Base-by-base conservation (phyloP, 257 asterid species). In the Przewalskia tangutica region DNA sequence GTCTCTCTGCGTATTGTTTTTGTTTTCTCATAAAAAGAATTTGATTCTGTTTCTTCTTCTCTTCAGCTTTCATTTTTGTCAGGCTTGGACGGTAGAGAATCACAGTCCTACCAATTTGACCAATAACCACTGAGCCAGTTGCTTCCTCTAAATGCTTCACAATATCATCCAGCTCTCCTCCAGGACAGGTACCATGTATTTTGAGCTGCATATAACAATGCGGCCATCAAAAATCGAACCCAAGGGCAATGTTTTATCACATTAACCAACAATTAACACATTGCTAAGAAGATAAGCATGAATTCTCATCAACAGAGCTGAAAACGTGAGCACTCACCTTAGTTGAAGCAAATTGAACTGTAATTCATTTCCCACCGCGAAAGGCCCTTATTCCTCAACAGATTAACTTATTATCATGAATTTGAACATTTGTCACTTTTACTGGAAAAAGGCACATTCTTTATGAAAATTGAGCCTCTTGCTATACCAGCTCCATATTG, bases 1-100 rank as follows among this genome's bases (percentile, higher is more conserved):
- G 84, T 2, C 44, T 20, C 32, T 78, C 65, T 1, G 84, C 6
- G 4, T 78, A 62, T 68, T 62, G 77, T 20, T 16, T 64, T 81
- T 79, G 92, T 63, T 87, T 91, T 77, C 60, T 93, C 81, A 82
- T 53, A 62, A 77, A 53, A 65, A 73, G 81, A 60, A 77, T 82
- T 77, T 86, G 91, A 83, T 88, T 87, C 84, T 73, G 86, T 83
- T 87, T 91, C 88, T 84, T 94, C 84, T 93, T 94, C 94, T 92
- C 97, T 86, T 91, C 97, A 16, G 91, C 94, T 89, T 93, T 90
- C 81, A 91, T 83, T 88, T 95, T 94, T 80, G 95, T 86, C 27
- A 88, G 58, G 87, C 98, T 95, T 36, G 99, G 99, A 89, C 97
- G 77, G 86, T 95, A 95, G 60, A 94, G 95, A 58, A 94, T 95